A percentile compares a stretch with the other conserved stretches of the same genome.
These are phyloP conservation scores for Exophiala viscosa DNA, from an alignment of 2,329 filamentous ascomycete species.

Conservation along the genomic window DNA sequence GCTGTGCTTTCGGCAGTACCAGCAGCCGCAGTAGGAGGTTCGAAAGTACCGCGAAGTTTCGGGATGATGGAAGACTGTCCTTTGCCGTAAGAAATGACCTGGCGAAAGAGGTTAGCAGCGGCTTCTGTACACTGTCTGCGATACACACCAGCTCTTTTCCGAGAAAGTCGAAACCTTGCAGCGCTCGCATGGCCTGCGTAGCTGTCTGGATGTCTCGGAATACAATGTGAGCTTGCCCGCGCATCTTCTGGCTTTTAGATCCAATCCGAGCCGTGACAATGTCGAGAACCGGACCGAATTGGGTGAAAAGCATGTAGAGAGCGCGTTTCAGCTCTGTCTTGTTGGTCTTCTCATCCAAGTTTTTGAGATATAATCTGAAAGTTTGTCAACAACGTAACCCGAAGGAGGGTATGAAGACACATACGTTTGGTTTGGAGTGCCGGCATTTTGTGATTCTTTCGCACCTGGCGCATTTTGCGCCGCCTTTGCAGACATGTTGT, in stretches of 20 bases:
- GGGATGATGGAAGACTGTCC: conserved; percentile 82
- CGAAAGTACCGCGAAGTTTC: conserved; percentile 88
- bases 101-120: conserved; percentile 1
- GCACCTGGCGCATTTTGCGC: conserved; percentile 6
- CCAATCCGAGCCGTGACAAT: conserved; percentile 59
- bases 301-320: conserved; percentile 90
- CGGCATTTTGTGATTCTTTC: conserved; percentile 36
- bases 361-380: conserved; percentile 77
- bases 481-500: conserved; percentile 10
- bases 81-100: conserved; percentile 92
- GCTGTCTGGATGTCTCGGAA: conserved; percentile 88
- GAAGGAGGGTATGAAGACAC: conserved; percentile 33
- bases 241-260: conserved; percentile 85
- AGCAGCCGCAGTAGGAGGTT: conserved; percentile 56
- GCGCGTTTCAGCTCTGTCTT: conserved; percentile 82
- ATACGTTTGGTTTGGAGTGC: conserved; percentile 73
- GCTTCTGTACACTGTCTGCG: conserved; percentile 1
- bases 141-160: conserved; percentile 68
- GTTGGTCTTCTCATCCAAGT: conserved; percentile 83
- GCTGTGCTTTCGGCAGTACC: conserved; percentile 65
- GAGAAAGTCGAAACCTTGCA: conserved; percentile 82
- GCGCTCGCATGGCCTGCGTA: conserved; percentile 84
- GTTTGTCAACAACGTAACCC: conserved; percentile 26
- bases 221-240: conserved; percentile 89
- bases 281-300: conserved; percentile 88